Base-by-base conservation (phyloP, 2,329 filamentous ascomycete species). In the Phialophora tarda region DNA sequence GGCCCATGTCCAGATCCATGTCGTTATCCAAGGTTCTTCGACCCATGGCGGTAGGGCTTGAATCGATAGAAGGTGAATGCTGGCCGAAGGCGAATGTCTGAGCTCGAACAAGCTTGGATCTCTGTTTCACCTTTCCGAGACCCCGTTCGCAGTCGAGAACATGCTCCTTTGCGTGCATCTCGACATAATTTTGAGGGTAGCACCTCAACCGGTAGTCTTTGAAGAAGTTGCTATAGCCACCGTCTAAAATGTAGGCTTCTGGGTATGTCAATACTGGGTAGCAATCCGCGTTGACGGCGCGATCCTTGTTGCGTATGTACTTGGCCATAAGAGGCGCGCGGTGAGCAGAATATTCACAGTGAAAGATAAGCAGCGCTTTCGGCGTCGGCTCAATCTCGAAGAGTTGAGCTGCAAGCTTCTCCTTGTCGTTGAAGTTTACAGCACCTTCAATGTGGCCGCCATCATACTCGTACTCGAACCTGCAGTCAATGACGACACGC, bases 281-380 rank as follows among this genome's bases (percentile, higher is more conserved):
- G 71, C 86, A 85, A 77, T 95, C 92, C 62, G 88, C 88, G 78
- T 99, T 99, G 75, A 88, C 84, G 44, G 88, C 88, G 66, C 95
- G 92, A 79, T 99, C 95, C 76, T 92, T 89, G 67, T 92, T 89
- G 71, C 95, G 93, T 68, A 99, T 88, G 78, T 93, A 92, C 74
- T 95, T 93, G 58, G 95, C 95, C 91, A 98, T 98, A 70, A 97
- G 89, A 55, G 95, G 95, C 54, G 95, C 95, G 69, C 95, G 91
- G 78, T 98, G 94, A 47, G 92, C 94, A 38, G 95, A 98, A 80
- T 98, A 99, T 81, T 99, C 95, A 86, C 95, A 99, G 81, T 99
- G 95, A 74, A 99, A 92, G 72, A 99, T 89, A 69, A 99, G 80
- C 11, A 97, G 84, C 0, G 93, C 95, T 71, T 88, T 90, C 58